A percentile compares a stretch with the other conserved stretches of the same genome.
These are phyloP conservation scores for Carex littledalei DNA, from an alignment of 176 grass and related monocot species.

Conservation along the genomic window DNA sequence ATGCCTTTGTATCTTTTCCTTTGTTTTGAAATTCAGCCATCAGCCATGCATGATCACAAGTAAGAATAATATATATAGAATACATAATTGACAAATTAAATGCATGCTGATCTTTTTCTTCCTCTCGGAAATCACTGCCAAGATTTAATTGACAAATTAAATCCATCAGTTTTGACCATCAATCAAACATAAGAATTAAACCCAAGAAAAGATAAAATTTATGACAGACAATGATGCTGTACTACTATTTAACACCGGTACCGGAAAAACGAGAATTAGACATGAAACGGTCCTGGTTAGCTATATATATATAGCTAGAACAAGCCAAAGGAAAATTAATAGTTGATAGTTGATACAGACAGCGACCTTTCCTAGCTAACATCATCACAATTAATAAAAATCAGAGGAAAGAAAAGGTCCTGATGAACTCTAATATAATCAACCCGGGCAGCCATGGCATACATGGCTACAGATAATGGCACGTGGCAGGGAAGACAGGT, in stretches of 20 bases:
- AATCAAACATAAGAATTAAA: background rate
- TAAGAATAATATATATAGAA: background rate
- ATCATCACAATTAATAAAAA: background rate
- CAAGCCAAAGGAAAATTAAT: conserved; percentile 1
- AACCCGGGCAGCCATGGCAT: background rate
- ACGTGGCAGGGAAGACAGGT: conserved; percentile 13
- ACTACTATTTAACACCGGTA: conserved; percentile 3
- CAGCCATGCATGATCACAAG: background rate
- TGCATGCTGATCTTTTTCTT: background rate
- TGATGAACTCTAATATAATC: background rate
- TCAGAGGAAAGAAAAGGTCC: background rate
- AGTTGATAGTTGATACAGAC: background rate
- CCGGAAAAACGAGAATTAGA: background rate
- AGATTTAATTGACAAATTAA: background rate
- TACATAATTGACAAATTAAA: background rate
- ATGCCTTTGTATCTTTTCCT: background rate
- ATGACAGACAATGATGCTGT: background rate
- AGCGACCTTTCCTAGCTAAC: conserved; percentile 1
- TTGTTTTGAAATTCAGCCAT: background rate
- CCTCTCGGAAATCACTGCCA: background rate
- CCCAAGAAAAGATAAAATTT: conserved; percentile 3
- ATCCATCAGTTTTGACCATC: background rate
- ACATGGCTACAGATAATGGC: conserved; percentile 4
- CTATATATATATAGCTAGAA: background rate
- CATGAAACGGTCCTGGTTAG: background rate